Base-by-base conservation (phyloP, 2,329 filamentous ascomycete species). In the Exophiala bonariae region DNA sequence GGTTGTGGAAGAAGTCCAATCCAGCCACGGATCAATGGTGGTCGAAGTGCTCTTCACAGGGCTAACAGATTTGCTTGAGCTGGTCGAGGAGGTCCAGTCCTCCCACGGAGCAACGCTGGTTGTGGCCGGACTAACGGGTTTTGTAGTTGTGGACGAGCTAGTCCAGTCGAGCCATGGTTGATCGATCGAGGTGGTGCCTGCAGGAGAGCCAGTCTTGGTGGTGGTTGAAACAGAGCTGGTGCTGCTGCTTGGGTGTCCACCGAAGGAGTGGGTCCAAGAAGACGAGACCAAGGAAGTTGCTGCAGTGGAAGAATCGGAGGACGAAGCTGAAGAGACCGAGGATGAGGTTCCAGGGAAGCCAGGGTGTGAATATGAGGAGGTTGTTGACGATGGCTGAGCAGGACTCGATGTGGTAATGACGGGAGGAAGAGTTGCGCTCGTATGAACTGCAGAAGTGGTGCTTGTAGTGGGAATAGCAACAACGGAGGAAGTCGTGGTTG, bases 381-480 rank as follows among this genome's bases (percentile, higher is more conserved):
- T 18, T 13, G 35, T 37, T 17, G 35, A 18, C 16, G 35, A 18
- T 4, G 35, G 16, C 17, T 16, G 16, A 8, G 35, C 17, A 22
- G 18, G 37, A 13, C 20, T 5, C 3, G 33, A 26, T 9, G 34
- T 31, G 6, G 33, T 31, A 14, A 16, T 10, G 11, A 16, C 32
- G 23, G 26, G 22, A 19, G 28, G 31, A 19, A 19, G 28, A 4
- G 47, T 46, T 6, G 43, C 23, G 36, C 23, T 40, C 10, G 30
- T 39, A n/a, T n/a, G 28, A 13, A 13, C 22, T 11, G 11, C 23
- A 19, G 35, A 10, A 8, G 22, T 39, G 14, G 33, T 23, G 36
- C 30, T 41, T 13, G 41, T 46, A 14, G 38, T 43, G 16, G 39
- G 23, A 16, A 38, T 28, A 19, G 31, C 31, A 9, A 38, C 42